phyloP scores from a whole-genome alignment of 176 grass and related monocot genomes.

The Pontederia crassipes region DNA sequence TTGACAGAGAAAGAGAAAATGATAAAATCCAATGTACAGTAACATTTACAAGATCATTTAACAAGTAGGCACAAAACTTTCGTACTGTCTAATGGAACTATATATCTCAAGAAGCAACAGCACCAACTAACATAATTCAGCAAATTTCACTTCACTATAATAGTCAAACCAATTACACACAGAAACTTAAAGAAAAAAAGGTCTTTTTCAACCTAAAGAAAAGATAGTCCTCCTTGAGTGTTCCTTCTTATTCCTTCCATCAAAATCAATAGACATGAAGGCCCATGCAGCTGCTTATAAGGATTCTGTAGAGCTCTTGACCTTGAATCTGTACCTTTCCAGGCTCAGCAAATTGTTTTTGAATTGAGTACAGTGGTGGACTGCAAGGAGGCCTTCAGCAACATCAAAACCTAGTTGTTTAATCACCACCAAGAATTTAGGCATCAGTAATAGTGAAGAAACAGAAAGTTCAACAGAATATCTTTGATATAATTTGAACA shows the following conservation, averaged over 20 bases:
- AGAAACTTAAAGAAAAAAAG: background rate
- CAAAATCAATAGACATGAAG: background rate
- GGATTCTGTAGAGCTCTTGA: constrained; percentile 48
- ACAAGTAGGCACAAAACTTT: background rate
- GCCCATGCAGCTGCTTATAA: background rate
- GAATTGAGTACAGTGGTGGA: too few relatives aligned
- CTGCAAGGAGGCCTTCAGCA: too few relatives aligned
- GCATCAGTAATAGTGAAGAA: too few relatives aligned
- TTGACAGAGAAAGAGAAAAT: too few relatives aligned
- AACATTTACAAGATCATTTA: background rate
- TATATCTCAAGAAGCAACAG: background rate
- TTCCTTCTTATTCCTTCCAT: constrained; percentile 3
- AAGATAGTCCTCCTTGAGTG: background rate
- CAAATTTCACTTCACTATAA: background rate
- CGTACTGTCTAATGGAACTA: background rate
- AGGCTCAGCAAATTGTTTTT: too few relatives aligned
- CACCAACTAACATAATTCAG: background rate
- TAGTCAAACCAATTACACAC: background rate
- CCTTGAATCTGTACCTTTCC: constrained; percentile 84
- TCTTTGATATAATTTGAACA: too few relatives aligned
- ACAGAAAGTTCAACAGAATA: too few relatives aligned
- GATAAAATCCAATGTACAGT: background rate
- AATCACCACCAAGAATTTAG: too few relatives aligned
- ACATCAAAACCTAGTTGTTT: too few relatives aligned
- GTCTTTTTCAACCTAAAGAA: background rate